phyloP scores from a whole-genome alignment of 345 rosid genomes.

The Syzygium jambos region DNA sequence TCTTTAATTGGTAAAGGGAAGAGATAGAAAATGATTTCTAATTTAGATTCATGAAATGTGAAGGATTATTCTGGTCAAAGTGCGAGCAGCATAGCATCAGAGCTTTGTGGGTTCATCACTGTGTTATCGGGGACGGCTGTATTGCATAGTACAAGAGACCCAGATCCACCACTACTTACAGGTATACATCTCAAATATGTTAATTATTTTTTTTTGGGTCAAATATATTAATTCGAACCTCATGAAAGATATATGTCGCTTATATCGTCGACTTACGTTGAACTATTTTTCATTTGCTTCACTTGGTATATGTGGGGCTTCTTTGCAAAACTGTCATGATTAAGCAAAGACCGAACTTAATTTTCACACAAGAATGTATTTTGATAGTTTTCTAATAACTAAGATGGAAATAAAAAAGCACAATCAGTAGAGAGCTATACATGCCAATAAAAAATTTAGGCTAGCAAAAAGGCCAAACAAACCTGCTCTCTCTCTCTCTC shows the following conservation, averaged over 20 bases:
- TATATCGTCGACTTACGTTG: neutral
- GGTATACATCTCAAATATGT: constrained; percentile 15
- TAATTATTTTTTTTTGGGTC: neutral
- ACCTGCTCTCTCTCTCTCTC: neutral
- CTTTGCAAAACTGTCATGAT: neutral
- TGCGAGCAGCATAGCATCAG: constrained; percentile 39
- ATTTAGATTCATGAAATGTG: constrained; percentile 1
- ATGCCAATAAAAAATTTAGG: neutral
- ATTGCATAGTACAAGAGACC: constrained; percentile 37
- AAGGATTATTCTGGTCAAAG: constrained; percentile 45
- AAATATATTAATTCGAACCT: neutral
- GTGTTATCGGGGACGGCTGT: constrained; percentile 38
- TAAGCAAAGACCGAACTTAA: neutral
- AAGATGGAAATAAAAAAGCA: neutral
- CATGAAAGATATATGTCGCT: neutral
- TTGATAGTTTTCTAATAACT: neutral
- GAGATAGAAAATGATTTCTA: neutral
- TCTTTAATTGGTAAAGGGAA: neutral
- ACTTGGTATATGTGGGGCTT: neutral
- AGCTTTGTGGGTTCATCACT: constrained; percentile 42
- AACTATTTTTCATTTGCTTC: neutral
- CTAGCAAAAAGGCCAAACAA: neutral
- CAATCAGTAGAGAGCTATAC: neutral
- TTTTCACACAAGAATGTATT: neutral
- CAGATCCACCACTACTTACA: constrained; percentile 27